Base-by-base conservation (phyloP, 495 filamentous ascomycete species). In the Neurospora tetrasperma region DNA sequence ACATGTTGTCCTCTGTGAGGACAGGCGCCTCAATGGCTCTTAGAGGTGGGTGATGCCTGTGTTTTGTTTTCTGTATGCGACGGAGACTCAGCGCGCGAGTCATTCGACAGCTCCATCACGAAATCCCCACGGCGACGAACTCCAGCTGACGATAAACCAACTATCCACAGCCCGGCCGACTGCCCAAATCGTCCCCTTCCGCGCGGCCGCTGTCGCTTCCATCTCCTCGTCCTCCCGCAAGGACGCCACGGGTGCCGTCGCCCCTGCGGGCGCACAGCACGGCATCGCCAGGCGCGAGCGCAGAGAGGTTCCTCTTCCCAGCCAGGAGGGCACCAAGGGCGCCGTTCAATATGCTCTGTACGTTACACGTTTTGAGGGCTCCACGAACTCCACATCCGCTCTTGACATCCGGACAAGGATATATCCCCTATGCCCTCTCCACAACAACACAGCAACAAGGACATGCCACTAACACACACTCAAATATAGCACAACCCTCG, bases 261-360 rank as follows among this genome's bases (percentile, higher is more conserved):
- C 82, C 76, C 82, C 81, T 31, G 84, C 84, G 74, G 74, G 79
- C 74, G 78, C 77, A 69, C 54, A 62, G 23, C 77, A 83, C 71
- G 82, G 80, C 48, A 71, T 84, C 71, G 82, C 80, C 74, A 82
- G 75, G 75, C 82, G 82, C 73, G 75, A 79, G 73, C 81, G 85
- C 48, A 85, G 85, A 78, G 93, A 98, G 84, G 94, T 98, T 40
- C 92, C 90, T 75, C 85, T 99, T 73, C 88, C 93, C 48, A 96
- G 92, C 78, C 93, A 98, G 86, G 93, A 96, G 84, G 91, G 90
- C 75, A 97, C 93, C 83, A 94, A 98, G 86, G 94, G 95, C 79
- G 92, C 89, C 59, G 90, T 98, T 86, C 95, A 99, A 92, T 98
- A 96, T 86, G 95, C 94, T 74, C 85, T 99, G 94, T 97, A 89